Evolutionary conservation across 768 basidiomycete species (phyloP).

Genomic region (Dioszegia aurantiaca): DNA sequence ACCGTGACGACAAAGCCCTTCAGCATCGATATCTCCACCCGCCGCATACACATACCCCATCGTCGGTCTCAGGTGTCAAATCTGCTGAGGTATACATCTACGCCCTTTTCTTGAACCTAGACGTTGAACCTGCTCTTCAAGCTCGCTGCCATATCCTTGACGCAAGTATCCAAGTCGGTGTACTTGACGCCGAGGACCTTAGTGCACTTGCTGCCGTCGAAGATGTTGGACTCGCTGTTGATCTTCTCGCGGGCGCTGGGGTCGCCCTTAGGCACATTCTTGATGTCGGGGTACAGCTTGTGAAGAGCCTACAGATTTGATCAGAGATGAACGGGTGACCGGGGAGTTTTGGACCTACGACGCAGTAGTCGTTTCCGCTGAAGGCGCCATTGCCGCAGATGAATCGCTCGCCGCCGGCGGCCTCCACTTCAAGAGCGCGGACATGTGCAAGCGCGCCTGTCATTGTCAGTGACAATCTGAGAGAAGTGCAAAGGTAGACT

Average conservation of each 20-base stretch:
- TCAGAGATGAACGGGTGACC: not conserved
- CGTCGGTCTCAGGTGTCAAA: too few relatives aligned
- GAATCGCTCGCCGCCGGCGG: conserved; percentile 62
- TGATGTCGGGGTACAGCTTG: conserved; percentile 36
- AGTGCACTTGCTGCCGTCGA: conserved; percentile 37
- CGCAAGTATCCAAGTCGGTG: conserved; percentile 19
- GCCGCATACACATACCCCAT: too few relatives aligned
- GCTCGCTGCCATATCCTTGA: conserved; percentile 41
- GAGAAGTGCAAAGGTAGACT: not conserved
- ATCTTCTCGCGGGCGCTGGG: conserved; percentile 27
- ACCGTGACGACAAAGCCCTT: too few relatives aligned
- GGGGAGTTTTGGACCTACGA: conserved; percentile 21
- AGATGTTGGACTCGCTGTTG: conserved; percentile 18
- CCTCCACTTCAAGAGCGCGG: conserved; percentile 58
- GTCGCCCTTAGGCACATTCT: conserved; percentile 36
- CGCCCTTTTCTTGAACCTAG: not conserved
- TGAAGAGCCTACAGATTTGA: conserved; percentile 9
- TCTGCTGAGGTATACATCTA: too few relatives aligned
- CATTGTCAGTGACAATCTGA: not conserved
- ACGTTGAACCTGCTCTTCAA: conserved; percentile 36
- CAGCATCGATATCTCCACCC: not conserved
- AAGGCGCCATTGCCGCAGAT: conserved; percentile 55
- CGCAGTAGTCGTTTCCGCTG: conserved; percentile 47
- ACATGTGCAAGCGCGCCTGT: conserved; percentile 60
- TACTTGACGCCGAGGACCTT: conserved; percentile 43